Conservation (phyloP, 2,329 filamentous ascomycete species). For the Xylaria sp. region DNA sequence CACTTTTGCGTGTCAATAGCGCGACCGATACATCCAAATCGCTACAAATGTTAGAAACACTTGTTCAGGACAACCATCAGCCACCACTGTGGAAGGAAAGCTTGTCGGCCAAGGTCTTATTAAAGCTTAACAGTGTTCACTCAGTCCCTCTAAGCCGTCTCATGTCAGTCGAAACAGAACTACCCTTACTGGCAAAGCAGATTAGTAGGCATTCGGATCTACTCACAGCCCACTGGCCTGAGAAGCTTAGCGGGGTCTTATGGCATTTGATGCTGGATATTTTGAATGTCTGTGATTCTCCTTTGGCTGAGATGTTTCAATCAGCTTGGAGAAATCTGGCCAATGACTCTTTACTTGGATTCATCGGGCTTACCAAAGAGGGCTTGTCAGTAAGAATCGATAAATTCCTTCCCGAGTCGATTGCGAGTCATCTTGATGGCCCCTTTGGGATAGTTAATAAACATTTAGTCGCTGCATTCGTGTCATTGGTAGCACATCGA, state of each 20-base stretch:
- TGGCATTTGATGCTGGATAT: conserved; percentile 57
- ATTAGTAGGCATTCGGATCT: conserved; percentile 61
- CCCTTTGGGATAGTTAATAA: conserved; percentile 48
- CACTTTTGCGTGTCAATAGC: conserved; percentile 57
- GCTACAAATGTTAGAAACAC: conserved; percentile 60
- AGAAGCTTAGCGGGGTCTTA: conserved; percentile 60
- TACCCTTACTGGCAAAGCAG: conserved; percentile 68
- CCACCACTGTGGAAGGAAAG: conserved; percentile 54
- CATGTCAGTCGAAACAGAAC: conserved; percentile 70
- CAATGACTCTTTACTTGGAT: conserved; percentile 27
- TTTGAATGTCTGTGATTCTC: conserved; percentile 53
- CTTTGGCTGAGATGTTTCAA: conserved; percentile 46
- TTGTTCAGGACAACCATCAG: conserved; percentile 49
- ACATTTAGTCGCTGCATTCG: conserved; percentile 58
- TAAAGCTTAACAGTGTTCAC: conserved; percentile 62
- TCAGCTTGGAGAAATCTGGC: conserved; percentile 41
- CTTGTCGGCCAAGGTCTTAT: conserved; percentile 64
- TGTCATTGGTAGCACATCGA: conserved; percentile 55
- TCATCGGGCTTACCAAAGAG: conserved; percentile 39
- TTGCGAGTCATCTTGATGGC: conserved; percentile 36
- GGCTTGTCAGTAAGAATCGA: conserved; percentile 46
- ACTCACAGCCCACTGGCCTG: conserved; percentile 61
- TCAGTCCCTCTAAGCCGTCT: conserved; percentile 69
- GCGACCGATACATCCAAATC: conserved; percentile 51
- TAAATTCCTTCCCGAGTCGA: conserved; percentile 39